Evolutionary conservation across 2,329 filamentous ascomycete species (phyloP).

Genomic region (Canariomyces notabilis): DNA sequence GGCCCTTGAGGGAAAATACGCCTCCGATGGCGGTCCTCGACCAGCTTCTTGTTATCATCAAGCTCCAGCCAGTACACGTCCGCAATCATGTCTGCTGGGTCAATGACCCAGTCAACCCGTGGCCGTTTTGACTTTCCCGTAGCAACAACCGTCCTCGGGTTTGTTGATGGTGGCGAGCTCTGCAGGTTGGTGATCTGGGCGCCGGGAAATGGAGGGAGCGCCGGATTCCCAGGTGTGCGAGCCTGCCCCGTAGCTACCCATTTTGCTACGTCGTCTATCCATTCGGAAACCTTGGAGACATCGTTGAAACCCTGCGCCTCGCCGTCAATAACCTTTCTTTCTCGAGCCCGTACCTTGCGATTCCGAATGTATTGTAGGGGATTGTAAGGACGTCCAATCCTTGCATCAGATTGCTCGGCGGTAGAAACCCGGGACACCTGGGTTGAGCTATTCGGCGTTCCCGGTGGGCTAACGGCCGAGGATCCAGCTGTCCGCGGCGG

Average conservation of each 20-base stretch:
- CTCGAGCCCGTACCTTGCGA: conserved; percentile 74
- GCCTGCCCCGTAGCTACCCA: conserved; percentile 37
- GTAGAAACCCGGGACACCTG: conserved; percentile 26
- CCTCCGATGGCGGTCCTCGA: conserved; percentile 73
- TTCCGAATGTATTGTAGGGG: conserved; percentile 91
- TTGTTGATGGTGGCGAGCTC: conserved; percentile 37
- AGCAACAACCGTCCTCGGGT: conserved; percentile 37
- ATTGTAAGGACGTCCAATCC: conserved; percentile 72
- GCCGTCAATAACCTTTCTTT: conserved; percentile 68
- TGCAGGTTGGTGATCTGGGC: conserved; percentile 43
- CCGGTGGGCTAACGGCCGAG: conserved; percentile 38
- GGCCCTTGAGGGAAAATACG: conserved; percentile 57
- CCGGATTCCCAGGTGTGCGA: conserved; percentile 30
- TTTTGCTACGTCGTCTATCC: conserved; percentile 66
- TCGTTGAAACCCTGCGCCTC: conserved; percentile 74
- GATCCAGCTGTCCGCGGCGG: conserved; percentile 33
- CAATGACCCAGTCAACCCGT: conserved; percentile 77
- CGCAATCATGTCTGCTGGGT: conserved; percentile 79
- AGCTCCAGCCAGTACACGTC: conserved; percentile 90
- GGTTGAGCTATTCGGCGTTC: conserved; percentile 33
- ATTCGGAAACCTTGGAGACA: conserved; percentile 63
- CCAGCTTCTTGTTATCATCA: conserved; percentile 69
- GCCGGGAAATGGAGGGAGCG: conserved; percentile 42
- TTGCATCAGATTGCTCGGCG: conserved; percentile 31
- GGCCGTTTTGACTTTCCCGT: conserved; percentile 62